A percentile compares a stretch with the other conserved stretches of the same genome.
phyloP scores from a whole-genome alignment of 1,284 basidiomycete genomes.

The Heterobasidion parviporum region DNA sequence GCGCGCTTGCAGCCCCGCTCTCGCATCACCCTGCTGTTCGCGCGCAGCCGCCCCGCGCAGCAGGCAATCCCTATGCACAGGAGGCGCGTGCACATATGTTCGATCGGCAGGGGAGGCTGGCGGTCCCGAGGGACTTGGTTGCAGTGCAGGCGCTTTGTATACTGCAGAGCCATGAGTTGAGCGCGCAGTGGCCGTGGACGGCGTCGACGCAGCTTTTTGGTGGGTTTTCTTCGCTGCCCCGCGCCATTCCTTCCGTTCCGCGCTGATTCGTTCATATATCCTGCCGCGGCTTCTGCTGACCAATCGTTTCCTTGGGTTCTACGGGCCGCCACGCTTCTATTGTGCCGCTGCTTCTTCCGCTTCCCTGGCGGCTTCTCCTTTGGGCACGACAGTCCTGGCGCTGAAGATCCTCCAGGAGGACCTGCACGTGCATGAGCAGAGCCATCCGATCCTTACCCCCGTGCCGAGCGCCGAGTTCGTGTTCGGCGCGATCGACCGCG shows the following conservation, averaged over 20 bases:
- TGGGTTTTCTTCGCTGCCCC: conserved; percentile 9
- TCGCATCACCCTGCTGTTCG: conserved; percentile 58
- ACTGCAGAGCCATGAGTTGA: conserved; percentile 59
- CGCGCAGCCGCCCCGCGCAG: conserved; percentile 49
- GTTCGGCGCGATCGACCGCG: conserved; percentile 54
- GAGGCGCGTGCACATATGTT: conserved; percentile 65
- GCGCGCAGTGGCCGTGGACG: conserved; percentile 31
- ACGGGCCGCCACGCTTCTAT: too few relatives aligned
- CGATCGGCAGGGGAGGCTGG: conserved; percentile 50
- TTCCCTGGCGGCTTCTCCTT: not conserved
- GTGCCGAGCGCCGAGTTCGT: conserved; percentile 47
- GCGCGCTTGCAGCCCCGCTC: conserved; percentile 66
- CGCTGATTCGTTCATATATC: too few relatives aligned
- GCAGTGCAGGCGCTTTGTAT: conserved; percentile 68
- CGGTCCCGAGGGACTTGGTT: conserved; percentile 45
- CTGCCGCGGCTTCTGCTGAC: too few relatives aligned
- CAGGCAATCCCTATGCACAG: conserved; percentile 62
- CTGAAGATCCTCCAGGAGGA: conserved; percentile 58
- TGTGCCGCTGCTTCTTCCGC: not conserved
- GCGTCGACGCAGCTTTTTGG: conserved; percentile 26
- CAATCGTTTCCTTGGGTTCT: not conserved
- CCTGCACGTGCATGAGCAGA: conserved; percentile 52
- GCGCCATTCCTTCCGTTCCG: too few relatives aligned
- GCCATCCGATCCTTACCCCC: conserved; percentile 44
- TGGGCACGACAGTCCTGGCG: conserved; percentile 40